Evolutionary conservation across 2,329 filamentous ascomycete genomes (phyloP), one percentile per base, ranked within the genome.

Genomic region (Aspergillus awamori): DNA sequence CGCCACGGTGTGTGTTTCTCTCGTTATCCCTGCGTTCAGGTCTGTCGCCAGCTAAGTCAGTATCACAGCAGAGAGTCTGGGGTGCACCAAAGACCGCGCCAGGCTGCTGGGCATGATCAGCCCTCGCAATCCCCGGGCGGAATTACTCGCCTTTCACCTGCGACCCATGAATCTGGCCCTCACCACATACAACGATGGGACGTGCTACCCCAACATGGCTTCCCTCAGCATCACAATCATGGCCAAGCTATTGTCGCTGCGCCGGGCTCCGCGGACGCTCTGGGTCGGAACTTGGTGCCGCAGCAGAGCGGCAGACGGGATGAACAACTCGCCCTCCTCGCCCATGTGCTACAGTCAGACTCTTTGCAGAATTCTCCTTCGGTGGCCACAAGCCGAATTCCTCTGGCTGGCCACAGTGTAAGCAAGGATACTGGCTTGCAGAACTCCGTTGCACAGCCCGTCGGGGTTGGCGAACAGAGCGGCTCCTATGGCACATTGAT

Each of bases 401-500:
- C 5, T n/a, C 15, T n/a, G 4, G 20, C 52, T 15, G 20, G 20
- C 4, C 28, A 6, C 36, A 24, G n/a, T 36, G 33, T 11, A 22
- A 41, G 10, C 11, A 33, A 13, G 8, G 13, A 22, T 15, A 39
- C 8, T 24, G 52, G 30, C 5, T 24, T 22, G 33, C n/a, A 22
- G 4, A 54, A 26, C 38, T 20, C 52, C 52, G 20, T 13, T 36
- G 22, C 33, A 22, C 52, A 54, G n/a, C 52, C 52, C 20, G n/a
- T 54, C 17, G n/a, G 17, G 8, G 52, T 43, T 8, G 52, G 10
- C 17, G 52, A 43, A 22, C 28, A 43, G 17, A 39, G 36, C 52
- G 52, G 52, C 52, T 54, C 52, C 52, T 54, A 41, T 20, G 52
- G 52, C 52, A 54, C 52, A 7, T 54, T 54, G 52, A 54, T 54